These are phyloP conservation scores for Xylariaceae sp. DNA, from an alignment of 2,329 filamentous ascomycete genomes.

Conservation along the genomic window DNA sequence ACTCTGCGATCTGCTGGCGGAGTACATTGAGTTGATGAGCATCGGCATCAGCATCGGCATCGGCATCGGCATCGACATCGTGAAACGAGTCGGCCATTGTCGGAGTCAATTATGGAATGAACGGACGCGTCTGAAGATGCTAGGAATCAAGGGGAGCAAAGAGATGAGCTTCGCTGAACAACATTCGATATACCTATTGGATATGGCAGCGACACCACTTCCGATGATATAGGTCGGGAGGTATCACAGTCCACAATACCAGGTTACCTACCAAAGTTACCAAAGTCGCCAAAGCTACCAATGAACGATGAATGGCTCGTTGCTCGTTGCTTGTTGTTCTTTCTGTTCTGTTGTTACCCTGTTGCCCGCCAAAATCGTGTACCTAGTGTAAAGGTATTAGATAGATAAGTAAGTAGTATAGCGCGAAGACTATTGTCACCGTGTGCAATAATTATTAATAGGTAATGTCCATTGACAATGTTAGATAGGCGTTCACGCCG, in stretches of 20 bases:
- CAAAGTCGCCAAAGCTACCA: no score
- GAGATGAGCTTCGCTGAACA: background rate
- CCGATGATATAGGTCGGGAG: background rate
- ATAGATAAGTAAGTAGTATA: no score
- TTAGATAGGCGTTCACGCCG: no score
- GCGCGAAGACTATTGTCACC: no score
- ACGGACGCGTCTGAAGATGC: background rate
- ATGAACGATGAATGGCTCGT: no score
- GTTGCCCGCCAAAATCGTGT: no score
- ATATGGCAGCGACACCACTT: background rate
- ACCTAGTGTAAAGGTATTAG: no score
- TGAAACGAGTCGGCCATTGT: background rate
- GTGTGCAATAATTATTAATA: no score
- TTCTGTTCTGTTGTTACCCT: no score
- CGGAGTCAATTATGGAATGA: background rate
- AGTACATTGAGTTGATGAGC: background rate
- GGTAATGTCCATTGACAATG: no score
- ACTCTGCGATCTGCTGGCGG: background rate
- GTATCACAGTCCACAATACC: background rate
- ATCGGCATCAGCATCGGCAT: background rate
- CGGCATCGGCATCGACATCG: background rate
- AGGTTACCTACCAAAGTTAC: no score
- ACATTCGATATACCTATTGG: background rate
- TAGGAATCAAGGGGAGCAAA: background rate
- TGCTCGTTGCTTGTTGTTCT: no score